Evolutionary conservation across 768 basidiomycete genomes (phyloP), one percentile per base, ranked within the genome.

Genomic region (Tubosaeta brunneosetosa): DNA sequence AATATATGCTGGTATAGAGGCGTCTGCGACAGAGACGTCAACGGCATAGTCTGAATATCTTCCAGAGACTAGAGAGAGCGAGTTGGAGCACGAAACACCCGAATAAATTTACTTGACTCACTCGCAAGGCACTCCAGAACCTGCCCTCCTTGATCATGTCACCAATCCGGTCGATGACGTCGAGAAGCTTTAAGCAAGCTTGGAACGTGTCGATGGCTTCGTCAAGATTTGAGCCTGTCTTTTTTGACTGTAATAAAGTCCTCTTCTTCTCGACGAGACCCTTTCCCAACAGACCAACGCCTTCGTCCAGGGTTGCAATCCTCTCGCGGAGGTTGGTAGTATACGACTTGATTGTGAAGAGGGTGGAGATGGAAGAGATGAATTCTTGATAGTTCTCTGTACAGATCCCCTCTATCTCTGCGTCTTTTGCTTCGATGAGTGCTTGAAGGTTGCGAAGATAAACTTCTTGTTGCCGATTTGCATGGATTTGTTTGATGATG

Each of bases 331-430:
- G 84, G 70, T 87, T 92, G 60, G 88, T 91, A 34, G 97, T 98
- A 64, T 97, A 97, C 17, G 94, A 92, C 69, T 97, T 88, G 67
- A 99, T 92, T 44, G 88, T 87, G 71, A 97, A 88, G 56, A 99
- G 77, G 3, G 94, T 97, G n/a, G 93, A 92, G 14, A 97, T 94
- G 17, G 94, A 97, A 27, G 88, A 86, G 32, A 97, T 94, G 62
- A 99, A 99, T 71, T 98, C 95, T 71, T 94, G 92, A 64, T 98
- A 97, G 69, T 98, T 98, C 60, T 93, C 89, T 52, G 85, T 82
- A 72, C 97, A 98, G 68, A 97, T 94, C 54, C 82, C 84, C 73
- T 98, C 92, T 68, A 99, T 99, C 70, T 98, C 95, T 55, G 81
- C 78, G 68, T 99, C 97, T 73, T 97, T 97, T 58, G 93, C 84